phyloP scores from a whole-genome alignment of 805 yeast species.

The Ogataea allantospora region DNA sequence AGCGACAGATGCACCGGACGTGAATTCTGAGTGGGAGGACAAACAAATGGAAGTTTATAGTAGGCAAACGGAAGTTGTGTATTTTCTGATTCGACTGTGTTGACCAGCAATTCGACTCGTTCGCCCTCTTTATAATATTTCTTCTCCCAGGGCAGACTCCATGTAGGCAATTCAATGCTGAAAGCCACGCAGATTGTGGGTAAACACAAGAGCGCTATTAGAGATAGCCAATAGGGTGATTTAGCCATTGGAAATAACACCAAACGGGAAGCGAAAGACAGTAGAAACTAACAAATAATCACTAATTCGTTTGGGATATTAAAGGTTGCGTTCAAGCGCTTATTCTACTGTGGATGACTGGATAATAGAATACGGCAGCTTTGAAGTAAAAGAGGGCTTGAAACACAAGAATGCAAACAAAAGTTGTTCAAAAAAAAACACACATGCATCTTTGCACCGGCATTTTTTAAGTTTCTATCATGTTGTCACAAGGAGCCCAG shows the following conservation, averaged over 20 bases:
- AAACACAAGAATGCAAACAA: constrained; percentile 6
- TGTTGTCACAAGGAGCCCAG: constrained; percentile 37
- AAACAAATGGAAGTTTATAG: constrained; percentile 75
- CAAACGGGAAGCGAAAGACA: constrained; percentile 3
- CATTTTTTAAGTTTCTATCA: constrained; percentile 3
- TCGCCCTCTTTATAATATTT: constrained; percentile 50
- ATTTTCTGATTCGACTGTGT: constrained; percentile 75
- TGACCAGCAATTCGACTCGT: constrained; percentile 64
- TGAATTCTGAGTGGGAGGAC: constrained; percentile 58
- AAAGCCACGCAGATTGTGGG: constrained; percentile 9
- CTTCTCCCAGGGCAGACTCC: constrained; percentile 34
- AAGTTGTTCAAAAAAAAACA: constrained; percentile 6
- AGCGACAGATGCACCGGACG: constrained; percentile 65
- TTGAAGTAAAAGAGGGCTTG: constrained; percentile 1
- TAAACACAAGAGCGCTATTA: constrained; percentile 4
- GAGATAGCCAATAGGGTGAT: constrained; percentile 1
- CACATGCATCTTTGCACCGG: constrained; percentile 8
- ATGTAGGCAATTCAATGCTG: constrained; percentile 10
- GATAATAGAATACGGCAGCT: too few species aligned
- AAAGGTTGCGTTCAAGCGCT: too few species aligned
- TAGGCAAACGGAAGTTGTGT: constrained; percentile 76
- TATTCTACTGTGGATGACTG: too few species aligned
- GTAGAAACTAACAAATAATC: not conserved
- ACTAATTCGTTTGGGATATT: too few species aligned
- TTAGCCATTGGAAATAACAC: not conserved